Percentiles rank a stretch among this genome's conserved stretches.
Conservation (phyloP, 345 rosid species). For the Eucalyptus shirleyi region DNA sequence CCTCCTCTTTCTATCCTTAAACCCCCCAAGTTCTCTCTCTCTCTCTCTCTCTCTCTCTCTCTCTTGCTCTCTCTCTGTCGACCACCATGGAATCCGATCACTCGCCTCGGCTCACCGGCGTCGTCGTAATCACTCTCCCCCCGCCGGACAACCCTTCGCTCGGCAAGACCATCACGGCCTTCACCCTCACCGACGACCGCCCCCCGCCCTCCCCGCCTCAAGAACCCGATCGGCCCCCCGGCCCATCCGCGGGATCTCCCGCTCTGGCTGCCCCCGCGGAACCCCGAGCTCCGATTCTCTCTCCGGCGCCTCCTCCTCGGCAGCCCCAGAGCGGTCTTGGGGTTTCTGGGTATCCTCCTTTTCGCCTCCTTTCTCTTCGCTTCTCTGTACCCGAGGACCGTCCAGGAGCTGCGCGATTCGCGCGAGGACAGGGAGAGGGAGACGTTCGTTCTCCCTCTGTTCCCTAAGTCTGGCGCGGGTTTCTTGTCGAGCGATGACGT, state of each 20-base stretch:
- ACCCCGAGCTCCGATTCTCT: slow-evolving; percentile 19
- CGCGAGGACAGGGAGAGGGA: slow-evolving; percentile 21
- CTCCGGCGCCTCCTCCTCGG: slow-evolving; percentile 5
- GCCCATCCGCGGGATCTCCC: background rate
- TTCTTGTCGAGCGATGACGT: slow-evolving; percentile 19
- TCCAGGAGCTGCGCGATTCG: slow-evolving; percentile 21
- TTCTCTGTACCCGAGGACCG: slow-evolving; percentile 22
- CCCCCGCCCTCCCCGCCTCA: slow-evolving; percentile 11
- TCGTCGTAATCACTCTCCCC: slow-evolving; percentile 84
- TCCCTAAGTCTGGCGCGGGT: slow-evolving; percentile 38
- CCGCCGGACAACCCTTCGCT: slow-evolving; percentile 64
- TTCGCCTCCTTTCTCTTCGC: slow-evolving; percentile 32
- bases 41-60: background rate
- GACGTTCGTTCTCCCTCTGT: slow-evolving; percentile 63
- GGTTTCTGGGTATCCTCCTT: slow-evolving; percentile 42
- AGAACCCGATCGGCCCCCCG: slow-evolving; percentile 1
- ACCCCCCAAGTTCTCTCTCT: background rate
- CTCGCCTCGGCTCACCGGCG: slow-evolving; percentile 18
- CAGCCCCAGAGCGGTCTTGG: slow-evolving; percentile 26
- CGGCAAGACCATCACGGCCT: slow-evolving; percentile 90
- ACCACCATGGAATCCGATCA: slow-evolving; percentile 30
- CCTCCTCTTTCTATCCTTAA: background rate
- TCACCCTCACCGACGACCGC: slow-evolving; percentile 34
- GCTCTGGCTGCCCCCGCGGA: background rate
- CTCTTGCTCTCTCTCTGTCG: background rate